Evolutionary conservation across 345 rosid species (phyloP).

Genomic region (Zanthoxylum bungeanum): DNA sequence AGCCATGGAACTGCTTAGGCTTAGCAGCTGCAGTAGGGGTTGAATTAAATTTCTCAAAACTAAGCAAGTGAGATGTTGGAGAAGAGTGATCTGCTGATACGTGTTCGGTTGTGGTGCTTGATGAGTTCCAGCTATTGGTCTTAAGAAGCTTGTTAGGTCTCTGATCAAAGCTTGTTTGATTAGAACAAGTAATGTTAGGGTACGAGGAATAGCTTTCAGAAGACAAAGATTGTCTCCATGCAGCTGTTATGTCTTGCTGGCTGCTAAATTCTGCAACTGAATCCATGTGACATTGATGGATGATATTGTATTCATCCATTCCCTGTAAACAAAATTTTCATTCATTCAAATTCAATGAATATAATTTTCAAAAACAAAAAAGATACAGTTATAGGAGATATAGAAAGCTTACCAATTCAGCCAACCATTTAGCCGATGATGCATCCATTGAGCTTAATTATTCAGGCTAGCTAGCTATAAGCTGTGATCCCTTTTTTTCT

Average conservation of each 20-base stretch:
- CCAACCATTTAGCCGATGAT: slow-evolving; percentile 43
- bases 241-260: slow-evolving; percentile 22
- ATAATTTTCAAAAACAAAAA: not conserved
- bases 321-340: slow-evolving; percentile 24
- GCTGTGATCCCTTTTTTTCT: not conserved
- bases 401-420: slow-evolving; percentile 39
- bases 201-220: slow-evolving; percentile 33
- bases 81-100: slow-evolving; percentile 12
- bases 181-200: slow-evolving; percentile 22
- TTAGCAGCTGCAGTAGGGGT: not conserved
- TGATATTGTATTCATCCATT: slow-evolving; percentile 42
- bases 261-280: slow-evolving; percentile 24
- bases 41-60: slow-evolving; percentile 21
- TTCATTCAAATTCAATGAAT: too few species aligned
- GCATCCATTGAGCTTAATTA: slow-evolving; percentile 19
- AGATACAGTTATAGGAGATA: too few species aligned
- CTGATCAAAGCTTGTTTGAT: slow-evolving; percentile 12
- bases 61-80: slow-evolving; percentile 25
- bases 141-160: slow-evolving; percentile 29
- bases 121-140: slow-evolving; percentile 31
- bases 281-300: slow-evolving; percentile 37
- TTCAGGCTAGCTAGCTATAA: not conserved
- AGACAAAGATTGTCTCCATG: slow-evolving; percentile 30
- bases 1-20: slow-evolving; percentile 16
- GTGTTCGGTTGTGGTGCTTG: slow-evolving; percentile 16